phyloP scores from a whole-genome alignment of 371 early-diverging fungal species.

The Thermomucor indicae-seudaticae region DNA sequence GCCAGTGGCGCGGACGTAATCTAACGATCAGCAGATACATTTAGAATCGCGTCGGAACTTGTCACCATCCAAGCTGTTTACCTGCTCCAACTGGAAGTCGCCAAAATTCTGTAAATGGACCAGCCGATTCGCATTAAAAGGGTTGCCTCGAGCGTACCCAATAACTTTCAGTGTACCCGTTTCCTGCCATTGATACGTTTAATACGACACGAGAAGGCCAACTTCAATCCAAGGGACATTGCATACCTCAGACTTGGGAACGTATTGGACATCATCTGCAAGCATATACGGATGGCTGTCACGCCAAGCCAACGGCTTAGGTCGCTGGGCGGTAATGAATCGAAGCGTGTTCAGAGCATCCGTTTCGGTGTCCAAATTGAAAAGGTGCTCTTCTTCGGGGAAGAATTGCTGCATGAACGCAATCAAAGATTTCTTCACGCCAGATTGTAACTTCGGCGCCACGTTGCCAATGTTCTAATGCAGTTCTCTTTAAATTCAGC shows the following conservation, averaged over 20 bases:
- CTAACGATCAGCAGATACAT: constrained; percentile 3
- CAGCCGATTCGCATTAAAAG: constrained; percentile 83
- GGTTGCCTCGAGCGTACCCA: constrained; percentile 78
- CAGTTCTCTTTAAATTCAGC: not conserved
- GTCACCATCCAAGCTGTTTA: no score
- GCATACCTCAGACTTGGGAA: constrained; percentile 24
- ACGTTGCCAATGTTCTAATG: constrained; percentile 59
- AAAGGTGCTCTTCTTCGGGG: constrained; percentile 75
- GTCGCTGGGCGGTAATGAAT: constrained; percentile 66
- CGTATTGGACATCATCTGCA: constrained; percentile 71
- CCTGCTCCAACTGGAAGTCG: constrained; percentile 83
- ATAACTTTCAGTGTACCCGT: constrained; percentile 74
- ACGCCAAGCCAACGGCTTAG: constrained; percentile 82
- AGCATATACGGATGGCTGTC: constrained; percentile 86
- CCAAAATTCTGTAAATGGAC: constrained; percentile 90
- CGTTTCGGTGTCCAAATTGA: constrained; percentile 47
- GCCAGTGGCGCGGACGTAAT: constrained; percentile 27
- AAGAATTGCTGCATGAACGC: constrained; percentile 85
- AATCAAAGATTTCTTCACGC: constrained; percentile 77
- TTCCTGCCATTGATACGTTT: constrained; percentile 10
- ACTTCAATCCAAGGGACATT: not conserved
- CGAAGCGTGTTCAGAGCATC: constrained; percentile 62
- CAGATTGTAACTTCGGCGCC: constrained; percentile 63
- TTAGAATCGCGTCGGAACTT: not conserved
- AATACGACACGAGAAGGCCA: not conserved